Base-by-base conservation (phyloP, 192 early-diverging fungal species). In the Chytriomyces confervae region DNA sequence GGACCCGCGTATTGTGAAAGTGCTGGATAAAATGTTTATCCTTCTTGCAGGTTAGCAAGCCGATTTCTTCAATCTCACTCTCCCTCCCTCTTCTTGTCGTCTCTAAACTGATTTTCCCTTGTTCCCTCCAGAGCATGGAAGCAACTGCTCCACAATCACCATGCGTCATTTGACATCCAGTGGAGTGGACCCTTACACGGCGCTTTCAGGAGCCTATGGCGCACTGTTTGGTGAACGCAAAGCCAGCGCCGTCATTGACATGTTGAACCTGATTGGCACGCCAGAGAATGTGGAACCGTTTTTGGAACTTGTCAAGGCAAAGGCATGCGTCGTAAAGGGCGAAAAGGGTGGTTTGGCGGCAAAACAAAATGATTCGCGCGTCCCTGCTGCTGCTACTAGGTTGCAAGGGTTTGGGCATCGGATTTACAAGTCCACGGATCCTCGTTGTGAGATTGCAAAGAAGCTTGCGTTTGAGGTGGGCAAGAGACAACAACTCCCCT, bases 81-180 rank as follows among this genome's bases (percentile, higher is more conserved):
- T n/a, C n/a, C n/a, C n/a, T 3, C 13, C 18, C 45, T 64, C 48
- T 74, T 24, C 4, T 36, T 20, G 9, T 7, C 8, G 2, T 8
- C 7, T 81, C 24, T 36, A n/a, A 6, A 51, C 71, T 68, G 76
- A 63, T 23, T 80, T n/a, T 44, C 23, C 5, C 23, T 9, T 69
- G 24, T 20, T 62, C 48, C 7, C 9, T n/a, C 20, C 18, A 80
- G 85, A 88, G 43, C 81, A 86, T 66, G 86, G 84, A 20, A 79
- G 78, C 66, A 85, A 85, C 73, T 88, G 87, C 80, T 82, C 80
- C 7, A 86, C 87, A 16, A 89, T 89, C 36, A 84, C 89, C 5
- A 92, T 92, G 91, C 82, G 91, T 64, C 91, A 92, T 72, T 79
- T 92, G 60, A 89, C 87, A 8, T 89, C 88, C 3, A 82, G 83